Conservation (phyloP, 2,329 filamentous ascomycete genomes). For the Alternaria gansuensis region DNA sequence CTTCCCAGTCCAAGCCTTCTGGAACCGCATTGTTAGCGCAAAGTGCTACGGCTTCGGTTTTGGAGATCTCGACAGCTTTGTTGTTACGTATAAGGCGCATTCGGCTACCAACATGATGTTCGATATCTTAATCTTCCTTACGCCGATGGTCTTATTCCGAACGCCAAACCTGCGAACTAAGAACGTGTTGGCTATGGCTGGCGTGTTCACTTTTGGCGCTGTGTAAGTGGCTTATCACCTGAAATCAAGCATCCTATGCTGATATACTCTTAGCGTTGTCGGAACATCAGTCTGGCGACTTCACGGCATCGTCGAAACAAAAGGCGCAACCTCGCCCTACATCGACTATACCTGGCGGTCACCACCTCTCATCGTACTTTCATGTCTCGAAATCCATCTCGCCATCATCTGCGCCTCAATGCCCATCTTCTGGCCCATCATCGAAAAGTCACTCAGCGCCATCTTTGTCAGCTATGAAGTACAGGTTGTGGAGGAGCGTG, state of each 20-base stretch:
- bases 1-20: conserved; percentile 38
- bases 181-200: conserved; percentile 42
- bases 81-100: conserved; percentile 40
- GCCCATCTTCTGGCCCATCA: conserved; percentile 50
- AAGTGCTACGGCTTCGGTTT: conserved; percentile 47
- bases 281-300: conserved; percentile 46
- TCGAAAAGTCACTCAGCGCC: conserved; percentile 37
- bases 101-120: conserved; percentile 48
- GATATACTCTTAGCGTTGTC: conserved; percentile 37
- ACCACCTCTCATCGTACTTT: conserved; percentile 39
- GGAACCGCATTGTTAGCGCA: conserved; percentile 29
- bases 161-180: conserved; percentile 39
- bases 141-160: conserved; percentile 44
- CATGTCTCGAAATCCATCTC: conserved; percentile 46
- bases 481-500: conserved; percentile 42
- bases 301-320: conserved; percentile 36
- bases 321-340: conserved; percentile 44
- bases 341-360: conserved; percentile 48
- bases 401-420: conserved; percentile 49
- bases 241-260: conserved; percentile 3
- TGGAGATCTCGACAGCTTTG: conserved; percentile 28
- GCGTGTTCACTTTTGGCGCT: conserved; percentile 45
- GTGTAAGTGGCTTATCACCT: conserved; percentile 35
- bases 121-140: conserved; percentile 45
- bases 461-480: conserved; percentile 51